Evolutionary conservation across 2,329 filamentous ascomycete genomes (phyloP).

Genomic region (Septoria linicola): DNA sequence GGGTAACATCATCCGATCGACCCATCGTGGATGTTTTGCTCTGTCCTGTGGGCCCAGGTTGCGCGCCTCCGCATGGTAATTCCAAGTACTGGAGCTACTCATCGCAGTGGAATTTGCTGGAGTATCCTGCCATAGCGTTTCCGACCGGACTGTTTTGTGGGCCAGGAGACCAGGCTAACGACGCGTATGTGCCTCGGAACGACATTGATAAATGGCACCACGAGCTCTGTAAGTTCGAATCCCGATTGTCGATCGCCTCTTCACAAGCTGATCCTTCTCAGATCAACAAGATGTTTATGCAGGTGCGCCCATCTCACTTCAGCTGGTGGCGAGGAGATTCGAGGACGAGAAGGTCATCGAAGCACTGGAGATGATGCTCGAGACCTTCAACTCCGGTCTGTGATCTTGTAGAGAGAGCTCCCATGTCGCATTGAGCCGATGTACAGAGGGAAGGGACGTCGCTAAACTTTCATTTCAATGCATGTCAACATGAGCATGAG

Average conservation of each 20-base stretch:
- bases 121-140: constrained; percentile 57
- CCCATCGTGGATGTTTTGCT: constrained; percentile 44
- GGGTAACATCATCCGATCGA: not conserved
- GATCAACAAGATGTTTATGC: no score
- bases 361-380: not conserved
- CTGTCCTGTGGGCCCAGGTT: constrained; percentile 56
- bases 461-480: constrained; percentile 12
- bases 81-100: constrained; percentile 64
- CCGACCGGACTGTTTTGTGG: constrained; percentile 52
- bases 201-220: constrained; percentile 51
- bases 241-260: not conserved
- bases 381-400: no score
- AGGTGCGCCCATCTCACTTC: constrained; percentile 53
- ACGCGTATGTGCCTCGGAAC: constrained; percentile 43
- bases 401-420: no score
- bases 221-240: constrained; percentile 43
- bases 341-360: not conserved
- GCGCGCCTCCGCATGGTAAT: constrained; percentile 53
- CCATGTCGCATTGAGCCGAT: no score
- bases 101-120: constrained; percentile 64
- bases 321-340: constrained; percentile 52
- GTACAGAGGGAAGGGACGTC: not conserved
- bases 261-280: constrained; percentile 39
- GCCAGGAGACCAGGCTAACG: constrained; percentile 42
- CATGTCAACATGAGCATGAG: constrained; percentile 6